These are phyloP conservation scores for Mucuna pruriens DNA, from an alignment of 306 rosid genomes.

Conservation along the genomic window DNA sequence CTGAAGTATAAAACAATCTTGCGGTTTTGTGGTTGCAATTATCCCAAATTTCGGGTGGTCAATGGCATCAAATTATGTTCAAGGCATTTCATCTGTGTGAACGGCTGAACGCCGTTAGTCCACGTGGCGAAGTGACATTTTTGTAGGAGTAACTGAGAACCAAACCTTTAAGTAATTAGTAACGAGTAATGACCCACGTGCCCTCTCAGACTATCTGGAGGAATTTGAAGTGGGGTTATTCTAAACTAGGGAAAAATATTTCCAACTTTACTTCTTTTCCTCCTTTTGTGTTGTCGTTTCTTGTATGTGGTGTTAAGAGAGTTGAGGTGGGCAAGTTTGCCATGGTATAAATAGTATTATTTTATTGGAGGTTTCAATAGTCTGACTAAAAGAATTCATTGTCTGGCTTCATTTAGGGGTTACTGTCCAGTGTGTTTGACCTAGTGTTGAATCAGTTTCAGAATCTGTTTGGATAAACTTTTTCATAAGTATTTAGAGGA, in stretches of 20 bases:
- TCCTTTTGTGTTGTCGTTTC: background rate
- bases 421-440: background rate
- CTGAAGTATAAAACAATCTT: background rate
- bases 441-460: background rate
- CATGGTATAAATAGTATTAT: background rate
- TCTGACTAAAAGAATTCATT: background rate
- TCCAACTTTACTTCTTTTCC: background rate
- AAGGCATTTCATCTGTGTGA: background rate
- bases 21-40: background rate
- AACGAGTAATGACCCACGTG: background rate
- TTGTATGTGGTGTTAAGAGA: background rate
- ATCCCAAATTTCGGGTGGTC: too few relatives aligned
- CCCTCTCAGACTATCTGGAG: background rate
- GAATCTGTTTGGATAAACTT: too few relatives aligned
- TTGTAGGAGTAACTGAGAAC: background rate
- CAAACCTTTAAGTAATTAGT: background rate
- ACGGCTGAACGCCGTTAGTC: background rate
- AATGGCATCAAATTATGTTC: background rate
- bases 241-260: background rate
- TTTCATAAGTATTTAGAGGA: too few relatives aligned
- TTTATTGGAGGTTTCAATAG: conserved; percentile 12
- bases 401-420: conserved; percentile 5
- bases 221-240: conserved; percentile 1
- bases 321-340: background rate
- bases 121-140: background rate